Conservation (phyloP, 176 grass and related monocot genomes). For the Carex parvula region DNA sequence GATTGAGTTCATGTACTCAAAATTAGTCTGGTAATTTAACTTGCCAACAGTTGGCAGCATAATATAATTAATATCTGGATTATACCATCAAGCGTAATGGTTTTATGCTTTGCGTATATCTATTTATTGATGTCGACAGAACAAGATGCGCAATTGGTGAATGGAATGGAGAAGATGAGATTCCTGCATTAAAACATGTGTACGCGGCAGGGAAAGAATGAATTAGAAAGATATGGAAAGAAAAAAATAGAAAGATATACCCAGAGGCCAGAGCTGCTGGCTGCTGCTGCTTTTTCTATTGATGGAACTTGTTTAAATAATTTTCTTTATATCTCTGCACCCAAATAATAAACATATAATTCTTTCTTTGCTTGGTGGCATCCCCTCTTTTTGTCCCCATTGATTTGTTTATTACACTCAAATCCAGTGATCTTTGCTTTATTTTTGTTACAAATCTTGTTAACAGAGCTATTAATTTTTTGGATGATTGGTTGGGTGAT, state of each 20-base stretch:
- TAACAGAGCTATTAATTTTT: conserved; percentile 12
- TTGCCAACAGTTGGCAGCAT: not conserved
- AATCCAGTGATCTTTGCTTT: conserved; percentile 2
- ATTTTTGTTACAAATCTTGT: conserved; percentile 8
- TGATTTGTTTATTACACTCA: conserved; percentile 25
- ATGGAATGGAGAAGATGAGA: conserved; percentile 2
- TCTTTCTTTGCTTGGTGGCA: conserved; percentile 6
- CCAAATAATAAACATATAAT: conserved; percentile 34
- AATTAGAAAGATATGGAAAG: not conserved
- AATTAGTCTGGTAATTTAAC: not conserved
- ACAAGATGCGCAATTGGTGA: not conserved
- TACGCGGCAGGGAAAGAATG: not conserved
- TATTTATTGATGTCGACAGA: not conserved
- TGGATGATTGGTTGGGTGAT: conserved; percentile 39
- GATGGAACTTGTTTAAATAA: not conserved
- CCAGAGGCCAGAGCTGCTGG: not conserved
- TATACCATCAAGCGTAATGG: not conserved
- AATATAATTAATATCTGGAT: not conserved
- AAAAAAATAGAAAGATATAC: not conserved
- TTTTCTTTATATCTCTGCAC: conserved; percentile 1
- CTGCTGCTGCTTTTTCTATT: not conserved
- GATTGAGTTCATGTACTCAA: not conserved
- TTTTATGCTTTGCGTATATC: not conserved
- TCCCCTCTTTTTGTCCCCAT: conserved; percentile 19
- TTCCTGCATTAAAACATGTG: not conserved